phyloP scores from a whole-genome alignment of 2,329 filamentous ascomycete genomes.

The Sclerotinia glacialis region DNA sequence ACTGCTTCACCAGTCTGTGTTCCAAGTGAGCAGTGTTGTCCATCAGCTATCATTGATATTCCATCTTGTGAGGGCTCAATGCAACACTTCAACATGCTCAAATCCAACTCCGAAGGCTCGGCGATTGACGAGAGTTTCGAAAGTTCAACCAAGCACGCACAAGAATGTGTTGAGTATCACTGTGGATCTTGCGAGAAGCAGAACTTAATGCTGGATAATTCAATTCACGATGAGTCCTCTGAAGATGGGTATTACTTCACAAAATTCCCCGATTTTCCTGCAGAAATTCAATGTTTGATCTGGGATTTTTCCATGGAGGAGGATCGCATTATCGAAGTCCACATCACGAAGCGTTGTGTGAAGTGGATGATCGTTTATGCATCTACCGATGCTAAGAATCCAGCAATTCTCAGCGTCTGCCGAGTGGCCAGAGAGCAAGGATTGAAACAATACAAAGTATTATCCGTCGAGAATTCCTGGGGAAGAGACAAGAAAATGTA shows the following conservation, averaged over 20 bases:
- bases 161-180: not conserved
- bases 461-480: conserved; percentile 1
- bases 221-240: not conserved
- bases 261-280: not conserved
- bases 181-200: not conserved
- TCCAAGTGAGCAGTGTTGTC: too few relatives aligned
- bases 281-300: not conserved
- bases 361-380: conserved; percentile 3
- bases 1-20: too few relatives aligned
- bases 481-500: conserved; percentile 7
- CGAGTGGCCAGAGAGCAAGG: not conserved
- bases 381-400: not conserved
- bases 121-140: not conserved
- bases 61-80: too few relatives aligned
- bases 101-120: not conserved
- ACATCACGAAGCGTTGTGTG: not conserved
- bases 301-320: not conserved
- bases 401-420: not conserved
- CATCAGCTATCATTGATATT: too few relatives aligned
- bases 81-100: not conserved
- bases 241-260: not conserved
- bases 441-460: not conserved
- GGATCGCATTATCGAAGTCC: not conserved
- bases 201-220: not conserved
- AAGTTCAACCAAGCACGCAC: not conserved